Evolutionary conservation across 2,329 filamentous ascomycete genomes (phyloP).

Genomic region (Fusarium coicis): DNA sequence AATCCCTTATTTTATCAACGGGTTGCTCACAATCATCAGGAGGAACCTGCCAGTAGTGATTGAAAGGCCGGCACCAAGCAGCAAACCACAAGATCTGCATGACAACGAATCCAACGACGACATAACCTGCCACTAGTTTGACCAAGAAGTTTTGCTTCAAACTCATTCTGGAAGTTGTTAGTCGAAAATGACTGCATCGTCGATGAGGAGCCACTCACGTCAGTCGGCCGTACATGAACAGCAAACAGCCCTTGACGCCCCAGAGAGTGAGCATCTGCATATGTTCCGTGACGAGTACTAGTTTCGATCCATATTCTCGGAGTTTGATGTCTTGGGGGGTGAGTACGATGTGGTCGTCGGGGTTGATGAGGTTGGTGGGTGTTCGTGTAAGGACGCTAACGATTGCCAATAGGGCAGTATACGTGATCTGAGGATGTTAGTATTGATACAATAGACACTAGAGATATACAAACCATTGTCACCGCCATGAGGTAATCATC

Average conservation of each 20-base stretch:
- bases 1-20: rapidly evolving
- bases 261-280: conserved; percentile 69
- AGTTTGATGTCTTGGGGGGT: conserved; percentile 56
- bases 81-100: conserved; percentile 62
- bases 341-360: conserved; percentile 56
- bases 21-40: conserved; percentile 53
- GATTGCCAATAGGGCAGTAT: conserved; percentile 37
- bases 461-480: conserved; percentile 53
- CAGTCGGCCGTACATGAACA: conserved; percentile 65
- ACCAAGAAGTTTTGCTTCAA: conserved; percentile 57
- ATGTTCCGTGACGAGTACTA: conserved; percentile 69
- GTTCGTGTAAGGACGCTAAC: conserved; percentile 47
- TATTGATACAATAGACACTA: background rate
- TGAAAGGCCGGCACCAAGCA: conserved; percentile 65
- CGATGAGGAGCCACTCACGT: conserved; percentile 49
- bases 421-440: conserved; percentile 18
- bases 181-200: rapidly evolving
- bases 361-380: conserved; percentile 67
- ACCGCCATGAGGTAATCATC: conserved; percentile 68
- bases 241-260: conserved; percentile 62
- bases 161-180: conserved; percentile 48
- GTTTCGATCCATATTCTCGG: conserved; percentile 66
- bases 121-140: conserved; percentile 58
- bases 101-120: conserved; percentile 54
- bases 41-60: conserved; percentile 60